Percentiles rank a stretch among this genome's conserved stretches.
Evolutionary conservation across 208 protist genomes (phyloP).

Genomic region (Acanthamoeba triangularis): DNA sequence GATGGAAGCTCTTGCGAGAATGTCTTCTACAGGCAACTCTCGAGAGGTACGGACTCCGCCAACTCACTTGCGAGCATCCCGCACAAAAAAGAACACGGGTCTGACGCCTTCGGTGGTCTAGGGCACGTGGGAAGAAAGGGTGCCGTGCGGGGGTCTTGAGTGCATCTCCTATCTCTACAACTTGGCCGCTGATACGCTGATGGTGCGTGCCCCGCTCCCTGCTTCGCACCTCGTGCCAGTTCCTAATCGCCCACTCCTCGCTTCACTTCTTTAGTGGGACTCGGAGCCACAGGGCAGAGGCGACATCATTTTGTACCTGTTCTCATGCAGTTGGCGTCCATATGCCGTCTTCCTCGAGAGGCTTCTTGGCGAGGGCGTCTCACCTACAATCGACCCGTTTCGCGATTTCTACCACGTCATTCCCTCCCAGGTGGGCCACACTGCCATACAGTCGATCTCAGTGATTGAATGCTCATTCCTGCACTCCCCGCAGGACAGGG

Average conservation of each 20-base stretch:
- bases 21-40: not conserved
- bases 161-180: conserved; percentile 24
- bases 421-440: not conserved
- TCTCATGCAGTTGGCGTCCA: not conserved
- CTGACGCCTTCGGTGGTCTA: not conserved
- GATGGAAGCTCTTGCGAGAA: not conserved
- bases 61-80: not conserved
- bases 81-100: not conserved
- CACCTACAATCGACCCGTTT: conserved; percentile 7
- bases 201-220: not conserved
- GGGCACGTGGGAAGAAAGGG: not conserved
- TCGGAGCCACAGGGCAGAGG: not conserved
- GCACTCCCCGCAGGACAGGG: not conserved
- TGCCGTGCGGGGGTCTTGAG: not conserved
- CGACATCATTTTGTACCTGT: not conserved
- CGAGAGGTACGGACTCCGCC: not conserved
- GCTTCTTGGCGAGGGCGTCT: conserved; percentile 12
- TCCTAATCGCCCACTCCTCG: not conserved
- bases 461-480: not conserved
- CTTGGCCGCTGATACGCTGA: conserved; percentile 4
- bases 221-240: not conserved
- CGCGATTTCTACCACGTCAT: conserved; percentile 51
- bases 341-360: not conserved
- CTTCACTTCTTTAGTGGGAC: not conserved
- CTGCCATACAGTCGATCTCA: not conserved